These are phyloP conservation scores for Moricandia moricandioides DNA, from an alignment of 345 rosid genomes.

Conservation along the genomic window DNA sequence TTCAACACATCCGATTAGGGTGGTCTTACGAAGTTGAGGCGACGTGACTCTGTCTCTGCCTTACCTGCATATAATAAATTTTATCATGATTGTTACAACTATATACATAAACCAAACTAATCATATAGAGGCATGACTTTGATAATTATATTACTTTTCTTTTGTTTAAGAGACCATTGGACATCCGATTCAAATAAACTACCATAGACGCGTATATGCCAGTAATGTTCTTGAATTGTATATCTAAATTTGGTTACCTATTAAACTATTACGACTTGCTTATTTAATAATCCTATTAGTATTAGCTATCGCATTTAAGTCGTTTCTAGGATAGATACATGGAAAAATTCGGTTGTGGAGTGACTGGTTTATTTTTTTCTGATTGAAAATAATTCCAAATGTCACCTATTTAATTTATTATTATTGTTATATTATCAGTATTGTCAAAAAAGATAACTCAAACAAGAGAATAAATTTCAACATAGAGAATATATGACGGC, in stretches of 20 bases:
- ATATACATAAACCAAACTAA: background rate
- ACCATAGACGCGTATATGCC: conserved; percentile 1
- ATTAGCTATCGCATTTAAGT: background rate
- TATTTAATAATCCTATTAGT: background rate
- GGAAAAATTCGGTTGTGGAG: background rate
- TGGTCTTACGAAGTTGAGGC: conserved; percentile 13
- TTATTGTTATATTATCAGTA: background rate
- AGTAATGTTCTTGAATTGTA: background rate
- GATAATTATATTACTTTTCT: background rate
- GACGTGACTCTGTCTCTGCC: conserved; percentile 14
- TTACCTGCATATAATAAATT: background rate
- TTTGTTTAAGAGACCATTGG: background rate
- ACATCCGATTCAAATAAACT: background rate
- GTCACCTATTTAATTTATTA: background rate
- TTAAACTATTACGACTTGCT: background rate
- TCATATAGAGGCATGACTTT: conserved; percentile 19
- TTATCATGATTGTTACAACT: background rate
- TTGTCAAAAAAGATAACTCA: background rate
- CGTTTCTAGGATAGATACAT: background rate
- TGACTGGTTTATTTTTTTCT: background rate
- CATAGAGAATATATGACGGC: conserved; percentile 20
- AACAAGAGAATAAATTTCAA: background rate
- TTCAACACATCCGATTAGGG: too few relatives aligned
- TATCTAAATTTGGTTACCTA: background rate
- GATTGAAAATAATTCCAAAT: background rate